Conservation (phyloP, 345 rosid species). For the Diplotaxis tenuifolia region DNA sequence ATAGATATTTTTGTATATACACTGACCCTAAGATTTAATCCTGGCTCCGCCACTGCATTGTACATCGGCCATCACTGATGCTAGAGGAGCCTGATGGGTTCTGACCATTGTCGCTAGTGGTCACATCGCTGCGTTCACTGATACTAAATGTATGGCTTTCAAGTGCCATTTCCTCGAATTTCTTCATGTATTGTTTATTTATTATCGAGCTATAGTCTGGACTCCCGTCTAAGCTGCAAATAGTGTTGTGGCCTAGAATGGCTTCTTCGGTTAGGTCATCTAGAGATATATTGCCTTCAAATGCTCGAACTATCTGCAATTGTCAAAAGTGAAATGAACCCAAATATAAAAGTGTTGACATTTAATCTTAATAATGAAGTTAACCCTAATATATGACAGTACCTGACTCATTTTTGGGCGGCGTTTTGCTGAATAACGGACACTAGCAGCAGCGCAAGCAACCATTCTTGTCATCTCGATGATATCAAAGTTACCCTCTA, state of each 20-base stretch:
- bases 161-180: constrained; percentile 64
- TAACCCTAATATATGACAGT: background rate
- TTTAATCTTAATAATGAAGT: background rate
- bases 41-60: no score
- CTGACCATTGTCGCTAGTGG: constrained; percentile 46
- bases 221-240: constrained; percentile 49
- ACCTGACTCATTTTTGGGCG: constrained; percentile 93
- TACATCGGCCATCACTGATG: constrained; percentile 49
- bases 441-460: constrained; percentile 81
- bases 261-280: constrained; percentile 62
- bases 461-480: constrained; percentile 64
- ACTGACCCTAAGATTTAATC: no score
- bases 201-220: constrained; percentile 61
- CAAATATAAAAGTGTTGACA: background rate
- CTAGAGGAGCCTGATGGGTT: constrained; percentile 58
- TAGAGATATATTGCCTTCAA: constrained; percentile 70
- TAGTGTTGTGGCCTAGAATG: constrained; percentile 49
- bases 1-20: no score
- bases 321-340: background rate
- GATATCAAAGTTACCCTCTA: constrained; percentile 46
- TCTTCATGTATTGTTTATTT: constrained; percentile 66
- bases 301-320: constrained; percentile 71
- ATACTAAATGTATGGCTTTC: constrained; percentile 59
- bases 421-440: constrained; percentile 71
- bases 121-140: constrained; percentile 48